These are phyloP conservation scores for Solanum sitiens DNA, from an alignment of 257 asterid species.

Conservation along the genomic window DNA sequence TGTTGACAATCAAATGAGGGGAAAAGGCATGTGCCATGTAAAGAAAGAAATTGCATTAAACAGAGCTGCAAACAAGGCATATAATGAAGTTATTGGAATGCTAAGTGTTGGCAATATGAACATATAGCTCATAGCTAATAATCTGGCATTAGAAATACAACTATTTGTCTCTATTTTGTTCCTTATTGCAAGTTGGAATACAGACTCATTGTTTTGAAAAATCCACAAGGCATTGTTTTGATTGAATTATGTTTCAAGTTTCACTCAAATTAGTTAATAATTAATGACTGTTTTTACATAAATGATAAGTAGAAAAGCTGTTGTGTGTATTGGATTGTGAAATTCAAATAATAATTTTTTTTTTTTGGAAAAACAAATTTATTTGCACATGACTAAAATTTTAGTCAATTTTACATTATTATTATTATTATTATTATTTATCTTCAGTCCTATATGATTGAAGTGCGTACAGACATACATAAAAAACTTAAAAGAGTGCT, in stretches of 20 bases:
- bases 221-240: background rate
- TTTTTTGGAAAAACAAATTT: no score
- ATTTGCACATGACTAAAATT: no score
- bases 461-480: no score
- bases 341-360: no score
- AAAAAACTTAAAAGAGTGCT: no score
- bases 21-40: slow-evolving; percentile 54
- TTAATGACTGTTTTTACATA: no score
- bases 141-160: background rate
- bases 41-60: slow-evolving; percentile 63
- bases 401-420: no score
- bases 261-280: no score
- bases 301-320: no score
- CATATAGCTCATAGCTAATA: background rate
- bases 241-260: background rate
- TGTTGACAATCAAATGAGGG: slow-evolving; percentile 41
- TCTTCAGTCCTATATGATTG: no score
- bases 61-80: slow-evolving; percentile 75
- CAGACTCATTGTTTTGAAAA: background rate
- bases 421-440: no score
- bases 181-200: background rate
- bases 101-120: slow-evolving; percentile 7
- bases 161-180: background rate
- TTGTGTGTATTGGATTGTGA: no score
- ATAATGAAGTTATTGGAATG: slow-evolving; percentile 33